These are phyloP conservation scores for Candida ponderosae DNA, from an alignment of 805 yeast species.

Conservation along the genomic window DNA sequence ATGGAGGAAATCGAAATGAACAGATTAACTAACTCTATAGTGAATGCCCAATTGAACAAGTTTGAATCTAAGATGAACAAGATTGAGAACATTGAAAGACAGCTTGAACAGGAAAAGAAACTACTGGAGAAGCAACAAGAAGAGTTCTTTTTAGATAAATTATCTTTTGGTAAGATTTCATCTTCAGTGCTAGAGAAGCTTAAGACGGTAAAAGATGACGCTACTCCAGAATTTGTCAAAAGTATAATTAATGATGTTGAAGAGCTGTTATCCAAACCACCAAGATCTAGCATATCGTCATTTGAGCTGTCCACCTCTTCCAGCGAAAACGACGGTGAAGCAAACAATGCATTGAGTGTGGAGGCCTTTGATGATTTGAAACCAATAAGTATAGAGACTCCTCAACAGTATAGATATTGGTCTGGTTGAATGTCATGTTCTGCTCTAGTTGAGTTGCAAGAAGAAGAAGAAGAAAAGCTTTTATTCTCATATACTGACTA, in stretches of 20 bases:
- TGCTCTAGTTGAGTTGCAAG: no score
- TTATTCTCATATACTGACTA: no score
- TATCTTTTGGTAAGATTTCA: conserved; percentile 58
- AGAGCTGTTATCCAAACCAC: conserved; percentile 21
- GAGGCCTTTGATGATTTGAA: conserved; percentile 28
- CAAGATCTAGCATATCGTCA: conserved; percentile 18
- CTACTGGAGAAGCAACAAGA: conserved; percentile 55
- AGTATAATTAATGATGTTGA: conserved; percentile 17
- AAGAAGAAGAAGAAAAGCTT: no score
- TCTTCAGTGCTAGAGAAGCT: conserved; percentile 41
- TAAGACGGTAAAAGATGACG: conserved; percentile 26
- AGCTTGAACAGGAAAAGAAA: conserved; percentile 57
- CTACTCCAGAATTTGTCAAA: conserved; percentile 10
- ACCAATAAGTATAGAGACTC: conserved; percentile 55
- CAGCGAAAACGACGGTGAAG: conserved; percentile 7
- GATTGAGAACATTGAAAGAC: conserved; percentile 54
- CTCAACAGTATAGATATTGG: conserved; percentile 61
- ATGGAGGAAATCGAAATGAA: conserved; percentile 76
- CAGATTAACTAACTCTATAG: conserved; percentile 44
- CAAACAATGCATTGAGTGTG: conserved; percentile 8
- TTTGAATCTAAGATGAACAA: conserved; percentile 56
- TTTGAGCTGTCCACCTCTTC: conserved; percentile 17
- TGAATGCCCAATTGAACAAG: conserved; percentile 56
- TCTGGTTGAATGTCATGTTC: conserved; percentile 35
- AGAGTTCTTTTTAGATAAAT: conserved; percentile 55